phyloP scores from a whole-genome alignment of 352 stramenopile genomes.

The Globisporangium rhizosaccharum region DNA sequence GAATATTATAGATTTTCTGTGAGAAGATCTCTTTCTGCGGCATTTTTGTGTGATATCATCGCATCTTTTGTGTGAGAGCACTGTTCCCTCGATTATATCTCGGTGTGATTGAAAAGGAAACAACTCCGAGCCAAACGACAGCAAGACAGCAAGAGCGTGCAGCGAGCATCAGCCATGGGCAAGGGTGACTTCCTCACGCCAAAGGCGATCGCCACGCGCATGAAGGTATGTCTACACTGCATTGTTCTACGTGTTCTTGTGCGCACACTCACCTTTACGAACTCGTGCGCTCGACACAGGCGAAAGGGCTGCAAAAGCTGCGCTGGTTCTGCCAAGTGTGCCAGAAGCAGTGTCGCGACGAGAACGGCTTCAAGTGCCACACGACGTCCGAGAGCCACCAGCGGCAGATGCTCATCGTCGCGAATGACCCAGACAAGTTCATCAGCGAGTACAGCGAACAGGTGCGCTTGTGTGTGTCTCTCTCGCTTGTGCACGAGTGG shows the following conservation, averaged over 20 bases:
- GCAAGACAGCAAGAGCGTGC: not conserved
- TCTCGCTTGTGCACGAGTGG: no score
- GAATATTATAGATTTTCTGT: no score
- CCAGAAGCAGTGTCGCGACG: slow-evolving; percentile 99
- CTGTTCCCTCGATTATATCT: no score
- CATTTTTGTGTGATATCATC: no score
- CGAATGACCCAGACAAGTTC: slow-evolving; percentile 93
- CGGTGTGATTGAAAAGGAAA: no score
- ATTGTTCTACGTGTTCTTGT: not conserved
- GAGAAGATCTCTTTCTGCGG: no score
- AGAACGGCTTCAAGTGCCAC: slow-evolving; percentile 99
- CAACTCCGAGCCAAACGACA: no score
- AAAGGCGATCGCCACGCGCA: slow-evolving; percentile 84
- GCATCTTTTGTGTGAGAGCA: no score
- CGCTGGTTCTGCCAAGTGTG: slow-evolving; percentile 99
- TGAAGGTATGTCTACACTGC: slow-evolving; percentile 47
- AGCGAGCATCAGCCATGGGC: slow-evolving; percentile 33
- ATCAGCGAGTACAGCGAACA: slow-evolving; percentile 89
- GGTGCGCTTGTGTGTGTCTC: slow-evolving; percentile 11
- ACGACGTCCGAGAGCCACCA: slow-evolving; percentile 96
- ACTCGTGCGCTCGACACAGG: slow-evolving; percentile 24
- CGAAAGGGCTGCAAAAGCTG: slow-evolving; percentile 97
- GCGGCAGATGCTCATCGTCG: slow-evolving; percentile 98
- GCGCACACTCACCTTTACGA: not conserved
- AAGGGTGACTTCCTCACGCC: slow-evolving; percentile 85